These are phyloP conservation scores for Pseudocercospora cruenta DNA, from an alignment of 2,329 filamentous ascomycete species.

Conservation along the genomic window DNA sequence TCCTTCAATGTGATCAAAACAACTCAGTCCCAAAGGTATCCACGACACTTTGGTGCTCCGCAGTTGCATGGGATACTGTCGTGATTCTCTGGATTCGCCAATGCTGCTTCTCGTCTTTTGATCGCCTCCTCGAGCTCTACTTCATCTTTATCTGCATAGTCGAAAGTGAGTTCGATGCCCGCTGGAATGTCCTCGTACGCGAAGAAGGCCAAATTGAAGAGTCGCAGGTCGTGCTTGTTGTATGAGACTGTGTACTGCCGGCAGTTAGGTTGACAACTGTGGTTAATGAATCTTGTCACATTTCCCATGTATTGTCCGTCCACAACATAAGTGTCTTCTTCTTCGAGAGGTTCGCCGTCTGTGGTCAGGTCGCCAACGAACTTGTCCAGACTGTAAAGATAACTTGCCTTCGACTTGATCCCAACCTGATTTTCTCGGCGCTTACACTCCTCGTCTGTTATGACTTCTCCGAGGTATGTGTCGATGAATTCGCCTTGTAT, in stretches of 20 bases:
- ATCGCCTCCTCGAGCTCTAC: constrained; percentile 39
- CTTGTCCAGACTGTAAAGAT: constrained; percentile 82
- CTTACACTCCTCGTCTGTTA: constrained; percentile 62
- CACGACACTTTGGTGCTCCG: constrained; percentile 67
- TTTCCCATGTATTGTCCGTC: constrained; percentile 77
- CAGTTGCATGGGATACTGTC: constrained; percentile 56
- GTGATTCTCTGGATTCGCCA: constrained; percentile 55
- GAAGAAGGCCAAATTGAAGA: constrained; percentile 79
- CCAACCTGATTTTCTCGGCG: constrained; percentile 55
- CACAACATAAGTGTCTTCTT: constrained; percentile 50
- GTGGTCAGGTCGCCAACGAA: constrained; percentile 50
- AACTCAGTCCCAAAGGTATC: constrained; percentile 62
- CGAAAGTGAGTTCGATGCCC: constrained; percentile 75
- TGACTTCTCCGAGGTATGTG: constrained; percentile 69
- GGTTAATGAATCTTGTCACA: constrained; percentile 80
- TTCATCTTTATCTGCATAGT: constrained; percentile 71
- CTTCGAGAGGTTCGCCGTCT: constrained; percentile 49
- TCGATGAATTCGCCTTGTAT: constrained; percentile 78
- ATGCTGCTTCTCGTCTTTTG: constrained; percentile 41
- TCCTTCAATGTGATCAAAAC: background rate
- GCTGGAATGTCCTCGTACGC: constrained; percentile 67
- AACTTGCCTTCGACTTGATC: constrained; percentile 70
- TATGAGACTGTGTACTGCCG: constrained; percentile 78
- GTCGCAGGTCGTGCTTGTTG: constrained; percentile 72
- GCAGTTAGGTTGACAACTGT: constrained; percentile 78